Percentiles rank a stretch among this genome's conserved stretches.
phyloP scores from a whole-genome alignment of 257 asterid genomes.

The Lycium barbarum region DNA sequence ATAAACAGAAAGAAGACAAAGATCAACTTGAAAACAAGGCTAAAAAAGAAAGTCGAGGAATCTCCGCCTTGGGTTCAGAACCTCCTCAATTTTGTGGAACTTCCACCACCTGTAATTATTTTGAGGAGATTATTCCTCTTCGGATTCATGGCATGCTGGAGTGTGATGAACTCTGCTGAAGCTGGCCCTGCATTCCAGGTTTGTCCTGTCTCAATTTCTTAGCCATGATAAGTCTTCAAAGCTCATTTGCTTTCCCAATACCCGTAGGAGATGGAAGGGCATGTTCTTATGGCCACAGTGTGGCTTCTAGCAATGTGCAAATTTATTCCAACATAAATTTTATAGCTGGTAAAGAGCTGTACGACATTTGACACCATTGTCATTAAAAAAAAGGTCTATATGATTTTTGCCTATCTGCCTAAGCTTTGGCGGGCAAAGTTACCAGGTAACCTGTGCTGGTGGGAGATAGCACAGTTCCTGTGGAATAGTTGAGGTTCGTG shows the following conservation, averaged over 20 bases:
- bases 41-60: conserved; percentile 92
- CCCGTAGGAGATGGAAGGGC: not conserved
- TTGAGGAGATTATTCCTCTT: conserved; percentile 90
- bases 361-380: not conserved
- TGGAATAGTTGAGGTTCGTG: not conserved
- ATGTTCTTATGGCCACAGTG: not conserved
- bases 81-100: conserved; percentile 82
- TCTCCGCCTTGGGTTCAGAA: conserved; percentile 96
- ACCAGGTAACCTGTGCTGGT: not conserved
- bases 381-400: not conserved
- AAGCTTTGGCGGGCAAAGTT: not conserved
- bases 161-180: conserved; percentile 93
- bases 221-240: not conserved
- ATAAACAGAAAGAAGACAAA: conserved; percentile 79
- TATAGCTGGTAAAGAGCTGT: not conserved
- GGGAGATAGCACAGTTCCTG: not conserved
- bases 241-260: not conserved
- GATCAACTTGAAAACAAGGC: conserved; percentile 86
- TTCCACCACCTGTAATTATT: conserved; percentile 83
- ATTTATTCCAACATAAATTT: not conserved
- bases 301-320: not conserved
- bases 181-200: conserved; percentile 99
- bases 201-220: conserved; percentile 21
- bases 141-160: conserved; percentile 96
- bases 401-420: not conserved